Base-by-base conservation (phyloP, 176 grass and related monocot genomes). In the Phoenix roebelenii region DNA sequence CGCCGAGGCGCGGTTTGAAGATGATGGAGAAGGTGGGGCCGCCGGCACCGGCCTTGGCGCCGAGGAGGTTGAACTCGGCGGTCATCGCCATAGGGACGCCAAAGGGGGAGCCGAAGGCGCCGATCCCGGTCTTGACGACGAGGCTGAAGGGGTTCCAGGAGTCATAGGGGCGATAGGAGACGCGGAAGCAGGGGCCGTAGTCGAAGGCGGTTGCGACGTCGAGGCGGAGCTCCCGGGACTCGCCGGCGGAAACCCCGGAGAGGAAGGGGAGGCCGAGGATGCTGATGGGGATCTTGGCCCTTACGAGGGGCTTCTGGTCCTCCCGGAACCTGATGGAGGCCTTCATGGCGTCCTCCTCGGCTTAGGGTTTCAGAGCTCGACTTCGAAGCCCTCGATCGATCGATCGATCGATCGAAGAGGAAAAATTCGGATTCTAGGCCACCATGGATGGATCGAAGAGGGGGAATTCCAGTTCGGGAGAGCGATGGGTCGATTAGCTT, bases 271-370 rank as follows among this genome's bases (percentile, higher is more conserved):
- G 67, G 16, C 91, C 86, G 15, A 95, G 83, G 71, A 90, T 76
- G 26, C 77, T 76, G 71, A 95, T 66, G 20, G 83, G 91, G 14
- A 95, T 77, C 68, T 87, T 95, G 35, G 83, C 86, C 5, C 86
- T 86, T 63, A 95, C 35, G 67, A 90, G 64, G 18, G 83, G 80
- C 17, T 81, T 76, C 48, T 81, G 74, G 14, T 95, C 83, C 64
- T 90, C 86, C 23, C 83, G 83, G 72, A 95, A 87, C 68, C 82
- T 87, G 86, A 95, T 74, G 49, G 86, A 95, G 18, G 83, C 80
- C 83, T 95, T 95, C 90, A 90, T 95, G 57, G 15, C 17, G 4
- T 59, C 57, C 35, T 44, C 35, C 35, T 1, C 35, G 10, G 35
- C 1, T 9, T 44, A 12, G 35, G 35, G 35, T 44, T 44, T 44